phyloP scores from a whole-genome alignment of 108 stramenopile genomes.

The Nitzschia putrida region DNA sequence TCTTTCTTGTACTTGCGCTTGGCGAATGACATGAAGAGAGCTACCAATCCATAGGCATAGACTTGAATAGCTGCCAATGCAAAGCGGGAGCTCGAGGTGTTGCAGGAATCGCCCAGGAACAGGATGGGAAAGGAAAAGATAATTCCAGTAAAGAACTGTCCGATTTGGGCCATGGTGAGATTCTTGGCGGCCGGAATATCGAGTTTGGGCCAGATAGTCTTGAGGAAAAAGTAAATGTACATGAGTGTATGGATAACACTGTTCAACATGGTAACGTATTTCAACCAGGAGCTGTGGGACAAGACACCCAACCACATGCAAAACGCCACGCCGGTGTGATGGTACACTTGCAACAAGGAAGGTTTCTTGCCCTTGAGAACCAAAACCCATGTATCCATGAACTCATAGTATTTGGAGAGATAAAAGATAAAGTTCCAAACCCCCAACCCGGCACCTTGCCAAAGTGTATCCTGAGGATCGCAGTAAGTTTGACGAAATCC shows the following conservation, averaged over 20 bases:
- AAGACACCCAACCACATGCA: slow-evolving; percentile 53
- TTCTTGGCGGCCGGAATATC: slow-evolving; percentile 48
- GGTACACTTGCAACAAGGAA: slow-evolving; percentile 50
- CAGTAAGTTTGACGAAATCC: slow-evolving; percentile 50
- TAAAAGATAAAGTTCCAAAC: slow-evolving; percentile 61
- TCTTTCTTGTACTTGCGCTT: slow-evolving; percentile 56
- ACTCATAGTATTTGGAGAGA: slow-evolving; percentile 61
- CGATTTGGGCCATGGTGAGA: slow-evolving; percentile 57
- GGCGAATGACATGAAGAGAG: slow-evolving; percentile 51
- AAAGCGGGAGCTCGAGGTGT: slow-evolving; percentile 30
- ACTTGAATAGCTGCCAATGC: slow-evolving; percentile 42
- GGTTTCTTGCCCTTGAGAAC: slow-evolving; percentile 43
- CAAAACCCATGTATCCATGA: slow-evolving; percentile 64
- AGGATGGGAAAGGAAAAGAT: slow-evolving; percentile 26
- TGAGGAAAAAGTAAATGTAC: slow-evolving; percentile 63
- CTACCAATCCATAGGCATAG: slow-evolving; percentile 57
- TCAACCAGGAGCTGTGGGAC: slow-evolving; percentile 46
- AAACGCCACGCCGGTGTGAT: slow-evolving; percentile 52
- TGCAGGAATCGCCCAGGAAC: slow-evolving; percentile 43
- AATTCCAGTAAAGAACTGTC: slow-evolving; percentile 61
- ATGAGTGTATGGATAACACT: slow-evolving; percentile 55
- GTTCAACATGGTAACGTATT: slow-evolving; percentile 45
- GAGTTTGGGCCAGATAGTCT: slow-evolving; percentile 44
- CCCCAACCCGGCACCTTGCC: slow-evolving; percentile 48
- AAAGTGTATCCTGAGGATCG: slow-evolving; percentile 43